Conservation (phyloP, 2,329 filamentous ascomycete species). For the Rachicladosporium sp. region DNA sequence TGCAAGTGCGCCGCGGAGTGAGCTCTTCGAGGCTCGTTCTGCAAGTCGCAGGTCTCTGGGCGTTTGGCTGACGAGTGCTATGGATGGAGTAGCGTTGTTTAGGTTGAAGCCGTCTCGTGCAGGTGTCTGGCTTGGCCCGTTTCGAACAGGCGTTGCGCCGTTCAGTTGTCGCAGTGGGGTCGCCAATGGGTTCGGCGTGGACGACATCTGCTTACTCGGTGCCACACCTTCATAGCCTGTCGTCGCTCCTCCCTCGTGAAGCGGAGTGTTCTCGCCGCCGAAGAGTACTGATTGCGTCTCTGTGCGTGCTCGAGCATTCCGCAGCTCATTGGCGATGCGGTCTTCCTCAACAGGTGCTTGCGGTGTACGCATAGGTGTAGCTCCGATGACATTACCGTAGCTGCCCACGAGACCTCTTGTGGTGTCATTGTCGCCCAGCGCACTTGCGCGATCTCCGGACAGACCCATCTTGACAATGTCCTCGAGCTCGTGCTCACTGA, state of each 20-base stretch:
- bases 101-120: slow-evolving; percentile 78
- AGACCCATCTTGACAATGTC: slow-evolving; percentile 99
- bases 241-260: slow-evolving; percentile 68
- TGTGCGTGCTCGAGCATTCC: slow-evolving; percentile 81
- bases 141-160: slow-evolving; percentile 51
- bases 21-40: slow-evolving; percentile 55
- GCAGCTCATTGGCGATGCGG: slow-evolving; percentile 89
- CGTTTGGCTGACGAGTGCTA: slow-evolving; percentile 59
- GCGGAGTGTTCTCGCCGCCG: slow-evolving; percentile 83
- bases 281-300: slow-evolving; percentile 88
- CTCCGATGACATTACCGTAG: slow-evolving; percentile 69
- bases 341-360: slow-evolving; percentile 87
- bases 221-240: slow-evolving; percentile 81
- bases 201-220: slow-evolving; percentile 64
- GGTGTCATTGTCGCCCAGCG: slow-evolving; percentile 63
- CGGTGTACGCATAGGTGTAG: slow-evolving; percentile 82
- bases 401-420: slow-evolving; percentile 78
- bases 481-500: slow-evolving; percentile 83
- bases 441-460: slow-evolving; percentile 74
- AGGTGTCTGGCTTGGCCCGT: slow-evolving; percentile 64
- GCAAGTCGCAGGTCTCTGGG: slow-evolving; percentile 62
- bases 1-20: slow-evolving; percentile 61
- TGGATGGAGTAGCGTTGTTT: slow-evolving; percentile 57
- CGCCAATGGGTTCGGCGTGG: slow-evolving; percentile 92
- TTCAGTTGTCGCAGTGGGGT: slow-evolving; percentile 67